Evolutionary conservation across 148 eudicot genomes (phyloP), one percentile per base, ranked within the genome.

Genomic region (Simmondsia chinensis): DNA sequence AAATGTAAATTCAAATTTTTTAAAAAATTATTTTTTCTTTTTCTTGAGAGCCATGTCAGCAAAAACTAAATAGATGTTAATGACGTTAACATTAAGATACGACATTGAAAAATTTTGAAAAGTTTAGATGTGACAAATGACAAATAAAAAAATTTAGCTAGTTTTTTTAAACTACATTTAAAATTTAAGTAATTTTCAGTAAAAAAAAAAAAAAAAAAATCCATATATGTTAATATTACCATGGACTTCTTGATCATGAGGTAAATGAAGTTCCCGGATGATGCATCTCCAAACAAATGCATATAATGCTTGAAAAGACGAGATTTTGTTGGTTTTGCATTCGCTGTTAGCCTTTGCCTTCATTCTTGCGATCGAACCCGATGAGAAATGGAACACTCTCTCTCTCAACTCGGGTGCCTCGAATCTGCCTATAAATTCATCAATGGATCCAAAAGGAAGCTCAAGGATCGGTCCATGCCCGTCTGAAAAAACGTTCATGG

Each of bases 161-260:
- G n/a, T n/a, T n/a, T n/a, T n/a, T n/a, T n/a, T n/a, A n/a, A n/a
- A n/a, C n/a, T n/a, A n/a, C n/a, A n/a, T n/a, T n/a, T n/a, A n/a
- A n/a, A n/a, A n/a, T n/a, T n/a, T n/a, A n/a, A n/a, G n/a, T n/a
- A n/a, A n/a, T n/a, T n/a, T n/a, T n/a, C n/a, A n/a, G n/a, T n/a
- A n/a, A n/a, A n/a, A n/a, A n/a, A n/a, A n/a, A n/a, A n/a, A n/a
- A n/a, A n/a, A n/a, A n/a, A n/a, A n/a, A n/a, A n/a, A n/a, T n/a
- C n/a, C n/a, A n/a, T n/a, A n/a, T n/a, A n/a, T n/a, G n/a, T 76
- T 26, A 35, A n/a, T n/a, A n/a, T n/a, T n/a, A n/a, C 79, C 82
- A 32, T 68, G 72, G 4, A 82, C 79, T 45, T 62, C 37, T 23
- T 78, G 69, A 6, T 33, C 39, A 1, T 18, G 54, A 2, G 45